Evolutionary conservation across 2,329 filamentous ascomycete species (phyloP).

Genomic region (Mycosphaerelloides madeirae): DNA sequence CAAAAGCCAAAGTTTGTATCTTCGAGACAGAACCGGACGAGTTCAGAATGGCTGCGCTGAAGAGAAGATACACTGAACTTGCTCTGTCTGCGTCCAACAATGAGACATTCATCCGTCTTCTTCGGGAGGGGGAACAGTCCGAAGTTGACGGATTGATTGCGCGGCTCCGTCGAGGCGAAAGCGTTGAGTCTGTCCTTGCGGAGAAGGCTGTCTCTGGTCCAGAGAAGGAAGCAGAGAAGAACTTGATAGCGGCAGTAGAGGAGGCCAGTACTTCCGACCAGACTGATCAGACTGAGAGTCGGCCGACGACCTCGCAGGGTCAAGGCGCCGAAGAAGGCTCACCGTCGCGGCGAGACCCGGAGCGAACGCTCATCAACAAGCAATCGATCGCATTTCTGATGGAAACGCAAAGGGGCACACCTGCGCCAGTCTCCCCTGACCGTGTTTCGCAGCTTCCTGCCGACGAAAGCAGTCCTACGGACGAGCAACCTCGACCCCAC

Average conservation of each 20-base stretch:
- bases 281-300: background rate
- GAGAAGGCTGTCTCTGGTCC: background rate
- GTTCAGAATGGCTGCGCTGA: slow-evolving; percentile 10
- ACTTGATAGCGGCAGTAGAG: slow-evolving; percentile 4
- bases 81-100: slow-evolving; percentile 4
- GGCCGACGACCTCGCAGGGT: too few species aligned
- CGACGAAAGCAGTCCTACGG: too few species aligned
- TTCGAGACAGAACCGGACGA: slow-evolving; percentile 14
- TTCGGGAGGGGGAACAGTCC: slow-evolving; percentile 3
- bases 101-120: slow-evolving; percentile 4
- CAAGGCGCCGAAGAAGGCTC: too few species aligned
- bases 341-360: too few species aligned
- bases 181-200: slow-evolving; percentile 4
- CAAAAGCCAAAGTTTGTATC: slow-evolving; percentile 2
- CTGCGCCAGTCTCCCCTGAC: too few species aligned
- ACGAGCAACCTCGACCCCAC: too few species aligned
- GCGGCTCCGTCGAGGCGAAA: slow-evolving; percentile 9
- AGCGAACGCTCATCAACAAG: background rate
- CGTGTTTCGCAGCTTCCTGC: too few species aligned
- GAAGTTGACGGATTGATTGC: slow-evolving; percentile 6
- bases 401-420: background rate
- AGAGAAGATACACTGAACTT: slow-evolving; percentile 7
- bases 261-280: background rate
- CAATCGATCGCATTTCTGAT: slow-evolving; percentile 3
- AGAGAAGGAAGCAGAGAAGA: background rate